A percentile compares a stretch with the other conserved stretches of the same genome.
These are phyloP conservation scores for Tolypocladium ovalisporum DNA, from an alignment of 2,329 filamentous ascomycete species.

Conservation along the genomic window DNA sequence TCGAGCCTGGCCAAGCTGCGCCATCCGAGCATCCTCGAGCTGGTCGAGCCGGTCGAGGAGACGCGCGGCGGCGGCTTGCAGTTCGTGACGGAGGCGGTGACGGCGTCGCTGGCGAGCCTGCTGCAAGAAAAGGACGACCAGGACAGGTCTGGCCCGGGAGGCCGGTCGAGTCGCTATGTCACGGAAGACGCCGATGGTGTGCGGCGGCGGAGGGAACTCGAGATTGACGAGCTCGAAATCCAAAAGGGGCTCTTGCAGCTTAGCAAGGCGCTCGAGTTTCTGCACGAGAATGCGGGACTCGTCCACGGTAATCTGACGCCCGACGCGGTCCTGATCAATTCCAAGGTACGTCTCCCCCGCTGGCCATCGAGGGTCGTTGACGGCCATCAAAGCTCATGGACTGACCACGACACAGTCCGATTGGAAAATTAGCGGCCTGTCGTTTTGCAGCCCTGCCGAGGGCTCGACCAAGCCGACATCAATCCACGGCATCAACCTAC, in stretches of 20 bases:
- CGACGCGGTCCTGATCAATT: constrained; percentile 86
- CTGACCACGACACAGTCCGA: constrained; percentile 52
- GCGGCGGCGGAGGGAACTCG: constrained; percentile 65
- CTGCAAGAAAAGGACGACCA: constrained; percentile 84
- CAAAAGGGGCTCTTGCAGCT: constrained; percentile 93
- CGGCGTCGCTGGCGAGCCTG: constrained; percentile 73
- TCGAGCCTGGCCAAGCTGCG: constrained; percentile 77
- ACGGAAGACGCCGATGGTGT: constrained; percentile 69
- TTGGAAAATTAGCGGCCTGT: constrained; percentile 95
- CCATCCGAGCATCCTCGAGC: constrained; percentile 84
- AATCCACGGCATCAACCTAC: constrained; percentile 68
- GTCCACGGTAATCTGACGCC: constrained; percentile 93
- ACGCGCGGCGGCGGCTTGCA: constrained; percentile 83
- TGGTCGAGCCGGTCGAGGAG: constrained; percentile 92
- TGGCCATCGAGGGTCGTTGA: neutral
- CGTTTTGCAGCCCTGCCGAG: constrained; percentile 76
- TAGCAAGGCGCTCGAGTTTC: constrained; percentile 85
- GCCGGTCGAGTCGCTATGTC: constrained; percentile 67
- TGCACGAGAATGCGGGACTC: constrained; percentile 88
- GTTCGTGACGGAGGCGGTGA: constrained; percentile 89
- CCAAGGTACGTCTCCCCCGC: constrained; percentile 55
- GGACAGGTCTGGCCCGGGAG: constrained; percentile 57
- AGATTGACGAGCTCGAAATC: constrained; percentile 94
- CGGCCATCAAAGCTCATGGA: constrained; percentile 19
- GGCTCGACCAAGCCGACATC: constrained; percentile 64